Evolutionary conservation across 768 basidiomycete genomes (phyloP).

Genomic region (Leccinum variicolor): DNA sequence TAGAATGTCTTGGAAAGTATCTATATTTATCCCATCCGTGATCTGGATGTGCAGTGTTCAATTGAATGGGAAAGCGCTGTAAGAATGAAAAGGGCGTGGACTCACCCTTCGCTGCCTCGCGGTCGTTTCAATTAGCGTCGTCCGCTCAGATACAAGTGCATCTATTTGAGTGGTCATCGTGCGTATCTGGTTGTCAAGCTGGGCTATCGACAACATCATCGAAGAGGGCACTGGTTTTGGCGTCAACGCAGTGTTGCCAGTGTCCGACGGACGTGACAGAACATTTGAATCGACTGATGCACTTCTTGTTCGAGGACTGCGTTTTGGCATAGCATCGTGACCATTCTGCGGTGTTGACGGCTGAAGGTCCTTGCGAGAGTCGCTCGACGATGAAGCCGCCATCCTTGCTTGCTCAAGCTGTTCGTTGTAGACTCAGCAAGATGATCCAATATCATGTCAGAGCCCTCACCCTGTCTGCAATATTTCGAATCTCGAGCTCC

Average conservation of each 20-base stretch:
- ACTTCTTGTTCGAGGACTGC: conserved; percentile 17
- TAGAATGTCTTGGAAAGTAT: conserved; percentile 24
- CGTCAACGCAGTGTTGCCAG: neutral
- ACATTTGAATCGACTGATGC: conserved; percentile 19
- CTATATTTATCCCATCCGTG: conserved; percentile 13
- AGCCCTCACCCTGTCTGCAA: conserved; percentile 34
- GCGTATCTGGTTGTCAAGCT: conserved; percentile 37
- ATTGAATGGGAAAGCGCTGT: neutral
- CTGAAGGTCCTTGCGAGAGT: neutral
- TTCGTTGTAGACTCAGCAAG: neutral
- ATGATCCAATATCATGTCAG: neutral
- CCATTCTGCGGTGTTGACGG: neutral
- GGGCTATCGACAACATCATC: conserved; percentile 20
- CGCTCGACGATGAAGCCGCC: neutral
- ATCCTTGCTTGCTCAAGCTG: conserved; percentile 24
- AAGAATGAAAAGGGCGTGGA: neutral
- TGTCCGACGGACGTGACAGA: conserved; percentile 4
- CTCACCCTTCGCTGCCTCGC: conserved; percentile 24
- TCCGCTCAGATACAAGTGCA: conserved; percentile 37
- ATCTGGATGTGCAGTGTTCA: conserved; percentile 3
- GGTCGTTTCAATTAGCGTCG: conserved; percentile 23
- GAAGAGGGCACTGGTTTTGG: conserved; percentile 2
- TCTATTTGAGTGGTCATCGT: conserved; percentile 35
- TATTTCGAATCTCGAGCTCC: conserved; percentile 42
- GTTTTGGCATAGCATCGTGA: neutral